These are phyloP conservation scores for Acacia melanoxylon DNA, from an alignment of 306 rosid genomes.

Conservation along the genomic window DNA sequence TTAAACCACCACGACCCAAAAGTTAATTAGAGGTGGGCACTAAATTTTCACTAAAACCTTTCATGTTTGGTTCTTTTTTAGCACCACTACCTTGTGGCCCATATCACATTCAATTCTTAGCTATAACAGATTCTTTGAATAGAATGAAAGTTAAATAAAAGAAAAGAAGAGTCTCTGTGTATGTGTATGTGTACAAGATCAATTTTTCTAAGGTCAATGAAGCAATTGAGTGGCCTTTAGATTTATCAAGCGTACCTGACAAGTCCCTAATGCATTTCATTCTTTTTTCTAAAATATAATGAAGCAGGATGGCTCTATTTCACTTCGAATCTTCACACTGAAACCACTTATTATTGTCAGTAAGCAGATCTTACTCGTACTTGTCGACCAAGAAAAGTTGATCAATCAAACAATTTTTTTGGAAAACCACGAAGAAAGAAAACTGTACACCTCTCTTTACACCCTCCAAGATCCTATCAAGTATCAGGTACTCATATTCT, in stretches of 20 bases:
- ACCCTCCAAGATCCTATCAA: constrained; percentile 15
- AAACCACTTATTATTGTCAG: constrained; percentile 17
- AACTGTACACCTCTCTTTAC: constrained; percentile 21
- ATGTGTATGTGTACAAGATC: neutral
- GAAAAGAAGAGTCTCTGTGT: neutral
- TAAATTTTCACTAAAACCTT: neutral
- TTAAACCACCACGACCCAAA: constrained; percentile 17
- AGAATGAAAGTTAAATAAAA: neutral
- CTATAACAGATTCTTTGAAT: neutral
- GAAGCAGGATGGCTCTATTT: constrained; percentile 3
- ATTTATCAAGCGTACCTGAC: constrained; percentile 17
- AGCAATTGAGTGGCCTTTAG: constrained; percentile 22
- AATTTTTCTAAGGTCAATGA: neutral
- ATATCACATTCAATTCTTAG: neutral
- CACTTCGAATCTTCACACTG: constrained; percentile 14
- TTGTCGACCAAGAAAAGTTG: constrained; percentile 38
- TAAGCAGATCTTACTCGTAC: constrained; percentile 33
- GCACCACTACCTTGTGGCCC: neutral
- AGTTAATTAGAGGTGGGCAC: constrained; percentile 19
- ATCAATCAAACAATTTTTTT: constrained; percentile 38
- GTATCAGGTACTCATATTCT: neutral
- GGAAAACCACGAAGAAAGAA: constrained; percentile 39
- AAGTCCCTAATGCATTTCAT: constrained; percentile 4
- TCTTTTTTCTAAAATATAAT: neutral
- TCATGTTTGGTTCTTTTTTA: constrained; percentile 1